phyloP scores from a whole-genome alignment of 1,284 basidiomycete genomes.

The Spongispora temasekensis region DNA sequence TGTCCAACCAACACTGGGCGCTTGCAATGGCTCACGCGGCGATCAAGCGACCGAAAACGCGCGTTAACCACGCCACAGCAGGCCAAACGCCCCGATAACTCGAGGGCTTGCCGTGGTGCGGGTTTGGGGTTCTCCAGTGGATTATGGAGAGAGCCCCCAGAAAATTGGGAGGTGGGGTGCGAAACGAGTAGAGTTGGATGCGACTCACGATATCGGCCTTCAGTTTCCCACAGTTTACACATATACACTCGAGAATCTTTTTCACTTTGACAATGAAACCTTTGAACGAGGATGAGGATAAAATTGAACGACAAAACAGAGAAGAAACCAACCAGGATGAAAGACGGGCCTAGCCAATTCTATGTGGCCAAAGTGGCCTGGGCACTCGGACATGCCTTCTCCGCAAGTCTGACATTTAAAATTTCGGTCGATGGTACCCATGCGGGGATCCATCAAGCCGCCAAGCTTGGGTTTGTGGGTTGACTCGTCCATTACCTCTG shows the following conservation, averaged over 20 bases:
- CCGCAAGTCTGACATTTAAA: conserved; percentile 99
- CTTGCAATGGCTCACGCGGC: conserved; percentile 71
- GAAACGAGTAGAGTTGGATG: conserved; percentile 81
- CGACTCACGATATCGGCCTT: conserved; percentile 95
- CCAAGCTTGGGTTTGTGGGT: conserved; percentile 87
- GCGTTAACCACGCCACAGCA: conserved; percentile 65
- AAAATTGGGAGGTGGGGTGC: conserved; percentile 90
- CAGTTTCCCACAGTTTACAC: conserved; percentile 97
- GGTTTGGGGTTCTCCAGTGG: conserved; percentile 88
- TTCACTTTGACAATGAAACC: conserved; percentile 99
- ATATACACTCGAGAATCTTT: conserved; percentile 99
- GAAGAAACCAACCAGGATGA: conserved; percentile 77
- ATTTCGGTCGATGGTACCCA: conserved; percentile 99
- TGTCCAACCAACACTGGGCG: conserved; percentile 76
- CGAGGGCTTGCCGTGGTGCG: conserved; percentile 72
- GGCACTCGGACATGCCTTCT: conserved; percentile 97
- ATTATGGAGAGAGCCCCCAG: conserved; percentile 89
- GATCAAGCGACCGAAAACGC: conserved; percentile 90
- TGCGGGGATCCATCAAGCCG: conserved; percentile 96
- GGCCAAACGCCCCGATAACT: conserved; percentile 76
- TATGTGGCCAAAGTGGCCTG: conserved; percentile 98
- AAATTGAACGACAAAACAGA: background rate
- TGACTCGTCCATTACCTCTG: conserved; percentile 97
- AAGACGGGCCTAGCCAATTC: conserved; percentile 96
- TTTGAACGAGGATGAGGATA: conserved; percentile 34